Conservation (phyloP, 495 filamentous ascomycete species). For the Penicillium ucsense region DNA sequence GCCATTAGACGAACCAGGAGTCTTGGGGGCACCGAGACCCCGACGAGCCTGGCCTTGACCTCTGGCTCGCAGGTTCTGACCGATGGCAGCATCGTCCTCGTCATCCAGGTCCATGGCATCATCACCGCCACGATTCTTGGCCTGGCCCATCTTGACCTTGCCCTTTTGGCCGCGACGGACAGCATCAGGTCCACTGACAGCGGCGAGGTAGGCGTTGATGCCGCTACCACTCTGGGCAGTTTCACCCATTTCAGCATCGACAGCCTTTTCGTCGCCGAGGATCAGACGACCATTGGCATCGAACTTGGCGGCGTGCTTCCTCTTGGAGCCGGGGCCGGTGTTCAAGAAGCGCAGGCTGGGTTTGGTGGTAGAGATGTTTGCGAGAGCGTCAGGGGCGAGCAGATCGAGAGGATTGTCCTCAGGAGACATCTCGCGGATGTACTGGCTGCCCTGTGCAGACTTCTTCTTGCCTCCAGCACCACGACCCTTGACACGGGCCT, state of each 20-base stretch:
- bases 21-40: constrained; percentile 39
- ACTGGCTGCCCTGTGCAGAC: constrained; percentile 50
- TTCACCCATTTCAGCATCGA: constrained; percentile 53
- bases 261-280: constrained; percentile 45
- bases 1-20: constrained; percentile 29
- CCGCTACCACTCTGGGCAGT: constrained; percentile 40
- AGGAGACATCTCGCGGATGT: constrained; percentile 73
- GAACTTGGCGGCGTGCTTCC: constrained; percentile 52
- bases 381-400: constrained; percentile 76
- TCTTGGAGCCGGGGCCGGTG: constrained; percentile 30
- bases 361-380: constrained; percentile 85
- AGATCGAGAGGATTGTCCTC: constrained; percentile 91
- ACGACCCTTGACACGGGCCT: constrained; percentile 23
- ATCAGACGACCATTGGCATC: constrained; percentile 86
- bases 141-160: constrained; percentile 74
- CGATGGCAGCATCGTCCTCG: constrained; percentile 18
- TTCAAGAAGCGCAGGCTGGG: constrained; percentile 49
- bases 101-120: constrained; percentile 63
- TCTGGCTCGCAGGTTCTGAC: constrained; percentile 15
- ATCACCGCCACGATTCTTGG: constrained; percentile 44
- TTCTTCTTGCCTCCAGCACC: constrained; percentile 24
- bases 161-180: constrained; percentile 73
- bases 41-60: constrained; percentile 22
- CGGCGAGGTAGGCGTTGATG: constrained; percentile 85
- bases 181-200: constrained; percentile 75